Base-by-base conservation (phyloP, 768 basidiomycete genomes). In the Dacryopinax spathularia region DNA sequence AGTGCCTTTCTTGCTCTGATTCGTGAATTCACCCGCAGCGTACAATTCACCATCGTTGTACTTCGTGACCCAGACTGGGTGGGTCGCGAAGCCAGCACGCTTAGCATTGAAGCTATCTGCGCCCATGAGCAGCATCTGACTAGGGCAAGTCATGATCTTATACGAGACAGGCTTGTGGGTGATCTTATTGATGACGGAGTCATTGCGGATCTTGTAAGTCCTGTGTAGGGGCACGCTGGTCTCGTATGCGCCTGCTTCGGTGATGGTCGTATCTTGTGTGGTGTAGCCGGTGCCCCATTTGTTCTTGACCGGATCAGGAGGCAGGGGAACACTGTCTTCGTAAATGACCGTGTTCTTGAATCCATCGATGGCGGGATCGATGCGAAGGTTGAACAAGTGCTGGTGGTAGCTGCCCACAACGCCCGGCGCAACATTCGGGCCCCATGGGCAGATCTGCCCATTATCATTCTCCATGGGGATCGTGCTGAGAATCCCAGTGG, bases 401-500 rank as follows among this genome's bases (percentile, higher is more conserved):
- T 60, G 43, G 33, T 39, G 60, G 31, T 31, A 36, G 27, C 29
- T 20, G 31, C 59, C 63, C 16, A 64, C 36, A 7, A 61, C 62
- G 33, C 65, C 71, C 9, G 71, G 70, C 1, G 48, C 64, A 36
- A 72, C 68, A 35, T 70, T 60, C n/a, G 62, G 69, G 0, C 71
- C 71, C 37, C 69, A 71, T 1, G 68, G 68, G 1, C 59, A 65
- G 6, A 36, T 70, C 64, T 73, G 66, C 0, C 70, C 72, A 0
- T 68, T 66, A 12, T 67, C 29, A 33, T 34, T 29, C 35, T 62
- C 34, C 41, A 72, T 70, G 18, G 70, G 60, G n/a, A 35, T 61
- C 18, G 71, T 71, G 10, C 67, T 68, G 1, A 71, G 65, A 56
- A 72, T 72, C 25, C 72, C 72, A 2, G 72, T 73, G 2, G 72